Percentiles rank a stretch among this genome's conserved stretches.
phyloP scores from a whole-genome alignment of 139 green algal species.

The Mychonastes homosphaera region DNA sequence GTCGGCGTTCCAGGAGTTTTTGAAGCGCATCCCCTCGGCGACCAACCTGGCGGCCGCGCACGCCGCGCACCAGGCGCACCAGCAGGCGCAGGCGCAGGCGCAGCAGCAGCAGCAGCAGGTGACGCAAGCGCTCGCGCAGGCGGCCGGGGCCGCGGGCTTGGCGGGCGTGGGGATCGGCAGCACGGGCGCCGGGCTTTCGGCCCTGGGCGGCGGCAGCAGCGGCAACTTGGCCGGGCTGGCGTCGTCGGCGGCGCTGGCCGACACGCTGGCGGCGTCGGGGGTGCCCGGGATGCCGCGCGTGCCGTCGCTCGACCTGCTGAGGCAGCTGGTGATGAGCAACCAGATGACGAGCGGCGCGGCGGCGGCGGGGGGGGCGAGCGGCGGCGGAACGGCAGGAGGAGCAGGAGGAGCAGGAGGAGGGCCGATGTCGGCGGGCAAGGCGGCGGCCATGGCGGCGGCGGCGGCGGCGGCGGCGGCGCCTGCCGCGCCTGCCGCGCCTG shows the following conservation, averaged over 20 bases:
- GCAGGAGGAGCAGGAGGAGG: no score
- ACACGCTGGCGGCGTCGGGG: not conserved
- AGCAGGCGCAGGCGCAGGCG: constrained; percentile 18
- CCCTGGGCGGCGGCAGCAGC: not conserved
- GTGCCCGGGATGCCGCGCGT: constrained; percentile 41
- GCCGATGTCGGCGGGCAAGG: no score
- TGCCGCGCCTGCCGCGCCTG: no score
- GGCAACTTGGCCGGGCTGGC: not conserved
- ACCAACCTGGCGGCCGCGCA: constrained; percentile 37
- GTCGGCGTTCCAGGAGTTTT: constrained; percentile 55
- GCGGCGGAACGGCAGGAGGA: no score
- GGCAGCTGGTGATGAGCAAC: constrained; percentile 36
- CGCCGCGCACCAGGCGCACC: constrained; percentile 14
- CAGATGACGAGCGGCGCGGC: constrained; percentile 15
- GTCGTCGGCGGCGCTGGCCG: not conserved
- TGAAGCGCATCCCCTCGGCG: constrained; percentile 58
- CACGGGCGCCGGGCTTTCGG: not conserved
- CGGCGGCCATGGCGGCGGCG: no score
- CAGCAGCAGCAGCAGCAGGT: constrained; percentile 8
- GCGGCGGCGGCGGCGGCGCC: no score
- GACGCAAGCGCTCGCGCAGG: not conserved
- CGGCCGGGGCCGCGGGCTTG: not conserved
- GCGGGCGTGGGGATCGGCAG: not conserved
- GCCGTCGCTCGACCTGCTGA: constrained; percentile 47
- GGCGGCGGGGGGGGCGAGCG: no score